Conservation (phyloP, 202 grass and related monocot species). For the Digitaria exilis region DNA sequence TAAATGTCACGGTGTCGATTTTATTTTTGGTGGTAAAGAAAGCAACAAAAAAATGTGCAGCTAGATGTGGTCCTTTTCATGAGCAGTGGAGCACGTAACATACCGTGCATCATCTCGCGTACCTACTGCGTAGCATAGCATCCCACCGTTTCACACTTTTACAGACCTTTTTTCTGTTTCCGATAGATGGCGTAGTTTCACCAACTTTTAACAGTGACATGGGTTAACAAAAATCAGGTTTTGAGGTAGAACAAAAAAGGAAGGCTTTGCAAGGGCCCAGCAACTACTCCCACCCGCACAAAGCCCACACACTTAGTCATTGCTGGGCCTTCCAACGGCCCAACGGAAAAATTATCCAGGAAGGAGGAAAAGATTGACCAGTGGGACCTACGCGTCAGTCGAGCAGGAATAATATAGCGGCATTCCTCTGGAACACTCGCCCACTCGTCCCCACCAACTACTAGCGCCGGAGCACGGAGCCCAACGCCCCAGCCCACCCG, state of each 20-base stretch:
- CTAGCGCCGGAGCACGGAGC: not conserved
- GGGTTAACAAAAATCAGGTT: not conserved
- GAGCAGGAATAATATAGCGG: not conserved
- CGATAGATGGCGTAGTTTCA: not conserved
- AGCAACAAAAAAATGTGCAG: not conserved
- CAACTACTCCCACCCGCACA: not conserved
- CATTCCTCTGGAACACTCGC: slow-evolving; percentile 18
- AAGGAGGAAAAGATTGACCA: not conserved
- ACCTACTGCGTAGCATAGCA: not conserved
- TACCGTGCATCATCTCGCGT: not conserved
- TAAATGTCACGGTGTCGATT: not conserved
- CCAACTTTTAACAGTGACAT: not conserved
- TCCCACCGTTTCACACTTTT: not conserved
- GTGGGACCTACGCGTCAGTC: slow-evolving; percentile 13
- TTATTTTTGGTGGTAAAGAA: not conserved
- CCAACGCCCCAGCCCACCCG: not conserved
- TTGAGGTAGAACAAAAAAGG: not conserved
- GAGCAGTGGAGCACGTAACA: not conserved
- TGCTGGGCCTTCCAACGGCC: not conserved
- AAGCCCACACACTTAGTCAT: not conserved
- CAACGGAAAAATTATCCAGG: not conserved
- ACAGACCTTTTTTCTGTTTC: not conserved
- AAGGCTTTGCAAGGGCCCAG: not conserved
- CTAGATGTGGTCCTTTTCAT: not conserved
- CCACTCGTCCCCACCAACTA: not conserved